phyloP scores from a whole-genome alignment of 1,139 yeast genomes.

The Kodamaea sp. region DNA sequence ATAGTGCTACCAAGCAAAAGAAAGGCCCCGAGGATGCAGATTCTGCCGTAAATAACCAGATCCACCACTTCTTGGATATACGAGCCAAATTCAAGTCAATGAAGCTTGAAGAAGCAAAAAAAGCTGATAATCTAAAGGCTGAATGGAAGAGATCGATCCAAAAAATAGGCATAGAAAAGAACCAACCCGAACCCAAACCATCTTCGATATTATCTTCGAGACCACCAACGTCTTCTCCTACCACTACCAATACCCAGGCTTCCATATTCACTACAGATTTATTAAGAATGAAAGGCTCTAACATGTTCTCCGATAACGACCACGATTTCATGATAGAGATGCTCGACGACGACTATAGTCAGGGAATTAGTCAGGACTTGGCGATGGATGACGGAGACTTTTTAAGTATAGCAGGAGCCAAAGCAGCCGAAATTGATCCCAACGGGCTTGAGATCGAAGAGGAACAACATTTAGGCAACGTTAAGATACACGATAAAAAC shows the following conservation, averaged over 20 bases:
- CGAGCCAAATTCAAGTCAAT: constrained; percentile 26
- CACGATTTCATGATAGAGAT: constrained; percentile 8
- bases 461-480: constrained; percentile 17
- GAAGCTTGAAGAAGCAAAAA: constrained; percentile 19
- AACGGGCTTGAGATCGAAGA: constrained; percentile 12
- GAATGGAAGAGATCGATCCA: constrained; percentile 1
- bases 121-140: constrained; percentile 13
- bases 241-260: background rate
- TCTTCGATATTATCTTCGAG: constrained; percentile 8
- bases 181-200: constrained; percentile 6
- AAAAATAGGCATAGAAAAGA: constrained; percentile 3
- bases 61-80: constrained; percentile 34
- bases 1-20: constrained; percentile 39
- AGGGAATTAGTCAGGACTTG: constrained; percentile 8
- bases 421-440: constrained; percentile 6
- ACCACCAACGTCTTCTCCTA: background rate
- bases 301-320: constrained; percentile 18
- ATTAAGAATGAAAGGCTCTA: constrained; percentile 19
- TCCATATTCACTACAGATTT: constrained; percentile 22
- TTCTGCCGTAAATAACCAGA: constrained; percentile 34
- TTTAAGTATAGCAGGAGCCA: constrained; percentile 4
- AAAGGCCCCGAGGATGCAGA: constrained; percentile 14
- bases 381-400: constrained; percentile 11
- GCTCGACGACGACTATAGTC: constrained; percentile 7
- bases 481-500: constrained; percentile 13